Base-by-base conservation (phyloP, 2,329 filamentous ascomycete species). In the Neopestalotiopsis clavispora region DNA sequence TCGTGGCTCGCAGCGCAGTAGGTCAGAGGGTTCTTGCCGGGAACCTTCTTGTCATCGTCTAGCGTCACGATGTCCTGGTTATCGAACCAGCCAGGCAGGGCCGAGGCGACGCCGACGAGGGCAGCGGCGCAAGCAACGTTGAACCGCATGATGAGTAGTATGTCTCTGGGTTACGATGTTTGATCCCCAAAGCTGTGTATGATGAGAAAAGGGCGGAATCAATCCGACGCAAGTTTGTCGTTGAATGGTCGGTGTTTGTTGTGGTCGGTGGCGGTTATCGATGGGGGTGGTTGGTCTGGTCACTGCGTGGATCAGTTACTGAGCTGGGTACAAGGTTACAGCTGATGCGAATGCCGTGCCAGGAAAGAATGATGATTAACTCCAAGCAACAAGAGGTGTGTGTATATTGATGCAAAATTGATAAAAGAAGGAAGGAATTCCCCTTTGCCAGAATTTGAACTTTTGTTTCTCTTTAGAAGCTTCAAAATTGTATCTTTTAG, bases 11-110 rank as follows among this genome's bases (percentile, higher is more conserved):
- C 83, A 73, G 80, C 76, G 79, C 96, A 99, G 82, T 92, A 93
- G 77, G 90, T 84, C 69, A 99, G 86, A 38, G 96, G 95, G 78
- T 95, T 97, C 65, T 95, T 85, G 79, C 96, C 95, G 1, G 93
- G 91, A 17, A 98, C 92, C 72, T 90, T 87, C 79, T 88, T 84
- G 60, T 88, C 82, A 32, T 84, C 84, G 69, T 84, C 84, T 65
- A 84, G 80, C 67, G 83, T 81, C 69, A 85, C 79, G 68, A 85
- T 81, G 72, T 85, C 83, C 77, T 87, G 84, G 70, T 79, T 75
- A 74, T 84, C 83, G 71, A 87, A 87, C 76, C 82, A 80, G 76
- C 78, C 69, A 81, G 79, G 72, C 78, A 78, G 68, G 34, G 83
- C 83, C 68, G 86, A 82, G 66, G 81, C 82, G 72, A 84, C 75